Percentiles rank a stretch among this genome's conserved stretches.
Conservation (phyloP, 1,139 yeast species). For the Zygosaccharomyces pseudobailii region DNA sequence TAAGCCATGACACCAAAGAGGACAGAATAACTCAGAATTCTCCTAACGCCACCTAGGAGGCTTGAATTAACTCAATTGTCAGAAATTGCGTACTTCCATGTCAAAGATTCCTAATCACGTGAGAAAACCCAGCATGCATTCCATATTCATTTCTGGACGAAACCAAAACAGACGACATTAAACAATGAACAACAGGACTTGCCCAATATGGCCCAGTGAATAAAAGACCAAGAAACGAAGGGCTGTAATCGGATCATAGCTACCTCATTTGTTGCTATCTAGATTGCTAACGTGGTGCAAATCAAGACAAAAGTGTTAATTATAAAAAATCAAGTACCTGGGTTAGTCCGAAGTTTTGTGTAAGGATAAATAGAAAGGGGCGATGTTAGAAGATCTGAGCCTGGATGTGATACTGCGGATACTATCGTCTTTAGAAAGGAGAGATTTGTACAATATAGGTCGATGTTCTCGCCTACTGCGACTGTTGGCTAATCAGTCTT, state of each 20-base stretch:
- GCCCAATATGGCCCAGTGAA: neutral
- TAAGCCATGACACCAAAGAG: neutral
- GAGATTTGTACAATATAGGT: slow-evolving; percentile 24
- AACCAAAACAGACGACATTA: slow-evolving; percentile 6
- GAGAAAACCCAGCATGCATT: neutral
- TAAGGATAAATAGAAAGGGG: slow-evolving; percentile 5
- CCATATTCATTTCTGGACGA: slow-evolving; percentile 5
- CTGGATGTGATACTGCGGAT: slow-evolving; percentile 25
- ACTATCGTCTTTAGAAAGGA: slow-evolving; percentile 21
- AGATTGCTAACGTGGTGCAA: neutral
- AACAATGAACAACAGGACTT: neutral
- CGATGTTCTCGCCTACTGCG: slow-evolving; percentile 25
- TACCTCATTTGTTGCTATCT: slow-evolving; percentile 1
- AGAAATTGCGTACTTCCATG: no score
- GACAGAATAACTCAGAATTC: no score
- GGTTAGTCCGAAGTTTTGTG: slow-evolving; percentile 1
- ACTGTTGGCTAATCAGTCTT: slow-evolving; percentile 23
- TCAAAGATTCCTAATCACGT: slow-evolving; percentile 2
- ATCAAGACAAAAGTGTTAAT: neutral
- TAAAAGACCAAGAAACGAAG: neutral
- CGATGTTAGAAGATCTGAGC: slow-evolving; percentile 20
- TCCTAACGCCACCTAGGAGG: no score
- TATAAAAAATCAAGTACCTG: neutral
- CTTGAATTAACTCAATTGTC: no score
- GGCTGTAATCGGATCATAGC: neutral